Evolutionary conservation across 495 filamentous ascomycete species (phyloP).

Genomic region (Xylaria scruposa): DNA sequence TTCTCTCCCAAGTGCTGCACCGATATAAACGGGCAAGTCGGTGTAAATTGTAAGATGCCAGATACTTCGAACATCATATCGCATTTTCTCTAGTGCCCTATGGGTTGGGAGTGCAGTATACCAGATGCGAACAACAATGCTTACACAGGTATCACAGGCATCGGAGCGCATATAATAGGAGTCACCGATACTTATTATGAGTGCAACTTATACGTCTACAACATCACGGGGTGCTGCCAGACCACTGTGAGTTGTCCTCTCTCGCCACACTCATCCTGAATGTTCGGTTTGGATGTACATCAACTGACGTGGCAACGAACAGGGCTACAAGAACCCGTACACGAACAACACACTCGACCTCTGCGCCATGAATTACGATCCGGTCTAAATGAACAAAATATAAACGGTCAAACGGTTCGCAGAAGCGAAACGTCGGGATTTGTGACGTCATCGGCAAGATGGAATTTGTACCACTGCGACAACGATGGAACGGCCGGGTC

Average conservation of each 20-base stretch:
- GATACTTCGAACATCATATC: background rate
- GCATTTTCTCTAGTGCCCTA: background rate
- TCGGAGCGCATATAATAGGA: conserved; percentile 37
- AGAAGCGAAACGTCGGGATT: background rate
- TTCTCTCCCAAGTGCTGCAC: conserved; percentile 39
- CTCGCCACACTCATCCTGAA: background rate
- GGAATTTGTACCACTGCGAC: background rate
- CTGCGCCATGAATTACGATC: conserved; percentile 34
- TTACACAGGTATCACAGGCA: conserved; percentile 24
- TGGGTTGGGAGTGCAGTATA: background rate
- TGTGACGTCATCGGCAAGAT: background rate
- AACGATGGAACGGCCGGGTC: background rate
- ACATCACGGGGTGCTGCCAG: conserved; percentile 43
- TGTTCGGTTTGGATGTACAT: background rate
- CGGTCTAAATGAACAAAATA: background rate
- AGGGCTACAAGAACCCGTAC: conserved; percentile 41
- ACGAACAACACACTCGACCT: conserved; percentile 38
- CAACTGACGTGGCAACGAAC: background rate
- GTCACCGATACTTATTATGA: conserved; percentile 35
- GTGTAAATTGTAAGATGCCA: conserved; percentile 37
- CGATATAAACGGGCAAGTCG: conserved; percentile 39
- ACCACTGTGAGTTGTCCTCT: conserved; percentile 31
- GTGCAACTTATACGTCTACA: conserved; percentile 42
- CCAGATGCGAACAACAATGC: background rate
- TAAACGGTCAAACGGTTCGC: background rate